Evolutionary conservation across 2,329 filamentous ascomycete species (phyloP).

Genomic region (Mariannaea sp.): DNA sequence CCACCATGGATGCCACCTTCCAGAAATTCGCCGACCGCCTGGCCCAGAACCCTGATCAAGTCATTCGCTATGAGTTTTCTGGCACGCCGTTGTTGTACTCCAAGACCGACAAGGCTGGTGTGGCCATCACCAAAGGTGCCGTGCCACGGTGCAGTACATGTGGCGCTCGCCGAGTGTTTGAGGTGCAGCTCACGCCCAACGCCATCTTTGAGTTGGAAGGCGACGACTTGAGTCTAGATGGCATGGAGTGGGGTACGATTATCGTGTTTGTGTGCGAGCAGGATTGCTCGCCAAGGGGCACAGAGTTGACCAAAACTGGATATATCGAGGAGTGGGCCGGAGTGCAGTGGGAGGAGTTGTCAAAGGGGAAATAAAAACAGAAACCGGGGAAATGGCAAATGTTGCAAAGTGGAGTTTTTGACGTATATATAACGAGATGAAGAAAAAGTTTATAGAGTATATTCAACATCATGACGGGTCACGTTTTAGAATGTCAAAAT

Average conservation of each 20-base stretch:
- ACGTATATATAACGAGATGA: conserved; percentile 34
- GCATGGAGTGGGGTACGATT: conserved; percentile 98
- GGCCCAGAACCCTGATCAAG: conserved; percentile 80
- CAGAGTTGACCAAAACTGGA: conserved; percentile 65
- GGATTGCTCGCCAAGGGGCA: conserved; percentile 71
- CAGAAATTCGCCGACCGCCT: conserved; percentile 80
- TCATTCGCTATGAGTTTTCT: conserved; percentile 78
- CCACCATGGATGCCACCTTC: conserved; percentile 74
- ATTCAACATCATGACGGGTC: conserved; percentile 7
- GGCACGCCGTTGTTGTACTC: conserved; percentile 80
- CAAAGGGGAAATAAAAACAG: conserved; percentile 41
- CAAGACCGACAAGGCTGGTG: conserved; percentile 74
- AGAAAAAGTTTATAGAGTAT: conserved; percentile 2
- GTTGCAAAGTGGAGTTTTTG: conserved; percentile 7
- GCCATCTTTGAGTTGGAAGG: conserved; percentile 87
- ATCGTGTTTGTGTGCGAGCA: conserved; percentile 81
- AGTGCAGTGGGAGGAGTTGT: conserved; percentile 92
- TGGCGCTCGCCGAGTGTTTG: conserved; percentile 76
- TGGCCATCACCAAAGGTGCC: conserved; percentile 56
- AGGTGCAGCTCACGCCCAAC: conserved; percentile 90
- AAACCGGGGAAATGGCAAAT: neutral
- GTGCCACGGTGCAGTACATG: conserved; percentile 82
- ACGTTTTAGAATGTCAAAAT: conserved; percentile 13
- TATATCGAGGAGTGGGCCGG: conserved; percentile 97
- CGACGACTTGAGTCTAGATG: conserved; percentile 72